Base-by-base conservation (phyloP, 768 basidiomycete species). In the Stropharia rugosoannulata region DNA sequence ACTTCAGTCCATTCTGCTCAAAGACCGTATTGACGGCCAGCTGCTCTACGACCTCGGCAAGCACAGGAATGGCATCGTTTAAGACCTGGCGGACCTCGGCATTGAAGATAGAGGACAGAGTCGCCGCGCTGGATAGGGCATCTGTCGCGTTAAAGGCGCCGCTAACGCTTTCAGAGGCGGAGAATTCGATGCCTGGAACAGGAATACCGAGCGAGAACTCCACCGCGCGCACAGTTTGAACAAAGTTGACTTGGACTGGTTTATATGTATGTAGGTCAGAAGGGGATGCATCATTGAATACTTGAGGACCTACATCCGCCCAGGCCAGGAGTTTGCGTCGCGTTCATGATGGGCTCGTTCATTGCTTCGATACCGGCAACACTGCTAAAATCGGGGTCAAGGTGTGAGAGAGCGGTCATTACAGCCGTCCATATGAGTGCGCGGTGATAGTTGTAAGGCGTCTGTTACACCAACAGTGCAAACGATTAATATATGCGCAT, bases 341-440 rank as follows among this genome's bases (percentile, higher is more conserved):
- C 87, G 62, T 93, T 71, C 86, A 84, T 87, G 62, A 89, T 82
- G 0, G 87, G 87, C 55, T 93, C 90, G 58, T 93, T 93, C 25
- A 87, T 75, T 1, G 90, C 90, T 61, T 93, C 80, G 29, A 93
- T 86, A 1, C 86, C 74, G 41, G 86, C 84, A 15, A 87, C 89
- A 32, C 74, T 81, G 15, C 61, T 70, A 63, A 93, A 93, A 39
- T 74, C 71, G 5, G 89, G 78, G 64, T 91, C 85, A 35, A 87
- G 69, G 61, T 93, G 90, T 1, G 87, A 72, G 4, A 93, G 72
- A 9, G 79, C 69, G 0, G 90, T 86, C 85, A 92, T 91, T 16
- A 92, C 86, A 11, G 84, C 84, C 0, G 89, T 83, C 90, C 90
- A 93, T n/a, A 86, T 71, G 44, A 93, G 73, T 7, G 90, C 90